phyloP scores from a whole-genome alignment of 345 rosid species.

The Bruguiera sexangula region DNA sequence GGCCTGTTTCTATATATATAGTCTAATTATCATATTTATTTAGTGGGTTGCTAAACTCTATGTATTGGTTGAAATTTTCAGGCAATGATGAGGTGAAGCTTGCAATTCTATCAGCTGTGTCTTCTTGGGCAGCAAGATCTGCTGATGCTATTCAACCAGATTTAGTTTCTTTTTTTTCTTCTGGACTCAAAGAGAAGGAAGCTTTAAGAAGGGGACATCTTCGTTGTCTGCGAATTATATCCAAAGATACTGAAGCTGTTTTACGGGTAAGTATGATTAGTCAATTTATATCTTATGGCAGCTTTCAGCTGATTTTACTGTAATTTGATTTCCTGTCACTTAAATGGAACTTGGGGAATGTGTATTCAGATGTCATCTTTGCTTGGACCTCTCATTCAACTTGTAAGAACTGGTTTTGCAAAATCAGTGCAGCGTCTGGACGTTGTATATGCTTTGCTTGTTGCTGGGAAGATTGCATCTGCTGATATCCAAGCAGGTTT shows the following conservation, averaged over 20 bases:
- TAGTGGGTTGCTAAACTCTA: slow-evolving; percentile 4
- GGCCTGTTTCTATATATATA: too few species aligned
- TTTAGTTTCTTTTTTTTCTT: slow-evolving; percentile 60
- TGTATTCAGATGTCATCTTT: slow-evolving; percentile 64
- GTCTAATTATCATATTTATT: background rate
- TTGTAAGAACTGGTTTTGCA: slow-evolving; percentile 85
- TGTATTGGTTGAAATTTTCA: slow-evolving; percentile 19
- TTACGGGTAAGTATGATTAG: slow-evolving; percentile 43
- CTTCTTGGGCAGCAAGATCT: slow-evolving; percentile 73
- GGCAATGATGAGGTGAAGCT: slow-evolving; percentile 95
- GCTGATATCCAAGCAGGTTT: slow-evolving; percentile 90
- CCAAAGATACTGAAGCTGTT: slow-evolving; percentile 65
- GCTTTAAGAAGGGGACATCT: slow-evolving; percentile 85
- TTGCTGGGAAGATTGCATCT: slow-evolving; percentile 78
- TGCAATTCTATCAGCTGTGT: slow-evolving; percentile 63
- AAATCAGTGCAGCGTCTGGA: slow-evolving; percentile 90
- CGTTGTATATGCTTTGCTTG: slow-evolving; percentile 82
- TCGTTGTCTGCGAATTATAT: slow-evolving; percentile 60
- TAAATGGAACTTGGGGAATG: slow-evolving; percentile 13
- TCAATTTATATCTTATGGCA: background rate
- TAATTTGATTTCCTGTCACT: slow-evolving; percentile 14
- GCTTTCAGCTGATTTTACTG: background rate
- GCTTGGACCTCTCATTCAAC: slow-evolving; percentile 83
- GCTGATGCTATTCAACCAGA: slow-evolving; percentile 62
- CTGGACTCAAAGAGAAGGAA: slow-evolving; percentile 96